Conservation (phyloP, 345 rosid genomes). For the Cochlearia excelsa region DNA sequence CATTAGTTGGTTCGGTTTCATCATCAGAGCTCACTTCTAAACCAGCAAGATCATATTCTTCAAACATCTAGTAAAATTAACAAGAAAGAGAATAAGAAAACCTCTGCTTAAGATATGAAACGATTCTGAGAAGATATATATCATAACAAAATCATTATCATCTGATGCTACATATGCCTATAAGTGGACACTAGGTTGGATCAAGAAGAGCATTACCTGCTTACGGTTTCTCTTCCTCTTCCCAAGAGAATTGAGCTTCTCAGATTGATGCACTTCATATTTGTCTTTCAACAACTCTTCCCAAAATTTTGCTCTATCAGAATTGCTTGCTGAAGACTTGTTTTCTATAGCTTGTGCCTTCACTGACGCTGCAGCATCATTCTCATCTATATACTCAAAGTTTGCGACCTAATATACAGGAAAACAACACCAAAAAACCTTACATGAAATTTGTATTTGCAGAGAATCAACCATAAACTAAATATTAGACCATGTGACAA, state of each 20-base stretch:
- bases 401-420: conserved; percentile 57
- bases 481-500: neutral
- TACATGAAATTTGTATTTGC: neutral
- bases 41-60: conserved; percentile 79
- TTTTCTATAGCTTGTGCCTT: conserved; percentile 39
- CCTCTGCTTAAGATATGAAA: neutral
- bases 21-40: conserved; percentile 74
- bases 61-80: conserved; percentile 50
- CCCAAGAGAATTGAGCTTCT: conserved; percentile 68
- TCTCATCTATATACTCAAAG: conserved; percentile 74
- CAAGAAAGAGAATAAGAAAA: conserved; percentile 20
- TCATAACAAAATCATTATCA: conserved; percentile 1
- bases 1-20: conserved; percentile 63
- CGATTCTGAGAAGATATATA: neutral
- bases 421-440: neutral
- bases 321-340: conserved; percentile 37
- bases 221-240: conserved; percentile 84
- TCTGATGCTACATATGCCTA: neutral
- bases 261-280: conserved; percentile 60
- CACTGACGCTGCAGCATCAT: conserved; percentile 8
- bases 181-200: conserved; percentile 1
- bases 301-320: conserved; percentile 65
- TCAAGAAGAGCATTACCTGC: conserved; percentile 47
- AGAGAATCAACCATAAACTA: neutral
- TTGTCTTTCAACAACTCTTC: conserved; percentile 64